A percentile compares a stretch with the other conserved stretches of the same genome.
Conservation (phyloP, 202 grass and related monocot species). For the Panicum virgatum region DNA sequence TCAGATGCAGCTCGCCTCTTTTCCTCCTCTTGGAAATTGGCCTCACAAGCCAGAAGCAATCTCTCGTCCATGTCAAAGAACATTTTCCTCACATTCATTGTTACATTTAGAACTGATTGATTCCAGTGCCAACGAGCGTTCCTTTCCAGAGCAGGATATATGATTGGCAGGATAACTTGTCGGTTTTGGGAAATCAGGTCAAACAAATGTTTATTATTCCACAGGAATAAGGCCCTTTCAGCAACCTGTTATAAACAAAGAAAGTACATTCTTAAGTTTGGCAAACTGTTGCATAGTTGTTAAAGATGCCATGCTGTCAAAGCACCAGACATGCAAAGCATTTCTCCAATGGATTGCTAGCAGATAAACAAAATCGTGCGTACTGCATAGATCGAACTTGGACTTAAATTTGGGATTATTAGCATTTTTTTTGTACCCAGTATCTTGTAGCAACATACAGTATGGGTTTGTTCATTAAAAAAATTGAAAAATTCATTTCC, state of each 20-base stretch:
- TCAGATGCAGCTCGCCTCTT: slow-evolving; percentile 62
- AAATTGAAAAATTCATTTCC: background rate
- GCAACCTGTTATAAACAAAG: slow-evolving; percentile 66
- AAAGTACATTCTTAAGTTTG: slow-evolving; percentile 27
- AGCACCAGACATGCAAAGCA: background rate
- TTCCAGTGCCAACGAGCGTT: slow-evolving; percentile 79
- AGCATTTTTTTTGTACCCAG: slow-evolving; percentile 6
- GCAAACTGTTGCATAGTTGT: background rate
- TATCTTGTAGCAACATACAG: slow-evolving; percentile 16
- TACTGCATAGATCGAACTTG: background rate
- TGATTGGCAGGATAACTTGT: slow-evolving; percentile 76
- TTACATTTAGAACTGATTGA: slow-evolving; percentile 78
- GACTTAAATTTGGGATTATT: slow-evolving; percentile 15
- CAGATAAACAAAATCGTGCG: background rate
- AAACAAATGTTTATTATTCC: slow-evolving; percentile 81
- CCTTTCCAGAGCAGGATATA: slow-evolving; percentile 77
- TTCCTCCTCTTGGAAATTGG: slow-evolving; percentile 80
- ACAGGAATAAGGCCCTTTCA: slow-evolving; percentile 80
- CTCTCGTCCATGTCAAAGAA: slow-evolving; percentile 83
- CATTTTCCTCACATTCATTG: slow-evolving; percentile 88
- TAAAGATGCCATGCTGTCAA: slow-evolving; percentile 23
- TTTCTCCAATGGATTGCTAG: background rate
- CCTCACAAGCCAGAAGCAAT: slow-evolving; percentile 74
- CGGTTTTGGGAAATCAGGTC: slow-evolving; percentile 66
- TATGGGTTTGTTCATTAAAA: background rate